Percentiles rank a stretch among this genome's conserved stretches.
These are phyloP conservation scores for Evernia prunastri DNA, from an alignment of 495 filamentous ascomycete species.

Conservation along the genomic window DNA sequence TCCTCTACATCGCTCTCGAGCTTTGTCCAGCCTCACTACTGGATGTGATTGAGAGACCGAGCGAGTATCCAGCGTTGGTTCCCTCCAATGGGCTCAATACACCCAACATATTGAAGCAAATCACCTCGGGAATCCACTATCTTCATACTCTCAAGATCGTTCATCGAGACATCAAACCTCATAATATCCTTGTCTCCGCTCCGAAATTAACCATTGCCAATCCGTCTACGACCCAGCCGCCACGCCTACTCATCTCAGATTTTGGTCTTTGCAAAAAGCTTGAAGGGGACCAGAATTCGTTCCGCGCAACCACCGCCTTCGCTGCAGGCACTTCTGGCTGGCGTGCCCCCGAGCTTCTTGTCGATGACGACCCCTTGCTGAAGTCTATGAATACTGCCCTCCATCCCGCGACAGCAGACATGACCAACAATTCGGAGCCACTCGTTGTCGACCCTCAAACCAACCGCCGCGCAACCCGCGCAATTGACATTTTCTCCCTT, in stretches of 20 bases:
- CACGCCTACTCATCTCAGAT: conserved; percentile 87
- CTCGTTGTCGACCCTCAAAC: conserved; percentile 55
- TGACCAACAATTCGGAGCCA: conserved; percentile 51
- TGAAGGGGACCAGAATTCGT: conserved; percentile 91
- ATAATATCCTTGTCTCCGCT: conserved; percentile 79
- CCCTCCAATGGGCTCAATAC: conserved; percentile 46
- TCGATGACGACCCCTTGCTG: conserved; percentile 59
- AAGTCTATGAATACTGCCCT: conserved; percentile 20
- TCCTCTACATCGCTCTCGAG: conserved; percentile 93
- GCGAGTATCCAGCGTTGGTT: conserved; percentile 51
- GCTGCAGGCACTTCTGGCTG: conserved; percentile 91
- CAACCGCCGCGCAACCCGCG: conserved; percentile 78
- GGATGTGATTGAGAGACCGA: conserved; percentile 72
- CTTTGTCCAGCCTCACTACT: conserved; percentile 91
- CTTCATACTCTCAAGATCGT: conserved; percentile 90
- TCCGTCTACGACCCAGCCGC: conserved; percentile 29
- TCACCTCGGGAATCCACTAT: conserved; percentile 78
- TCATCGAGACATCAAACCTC: conserved; percentile 93
- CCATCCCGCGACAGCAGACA: conserved; percentile 35
- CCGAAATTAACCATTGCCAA: conserved; percentile 37
- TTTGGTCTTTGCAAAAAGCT: conserved; percentile 97
- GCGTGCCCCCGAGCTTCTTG: conserved; percentile 88
- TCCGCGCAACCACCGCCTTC: conserved; percentile 88
- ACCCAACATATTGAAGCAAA: conserved; percentile 69
- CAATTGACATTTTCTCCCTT: conserved; percentile 94